phyloP scores from a whole-genome alignment of 2,329 filamentous ascomycete genomes.

The Exophiala viscosa region DNA sequence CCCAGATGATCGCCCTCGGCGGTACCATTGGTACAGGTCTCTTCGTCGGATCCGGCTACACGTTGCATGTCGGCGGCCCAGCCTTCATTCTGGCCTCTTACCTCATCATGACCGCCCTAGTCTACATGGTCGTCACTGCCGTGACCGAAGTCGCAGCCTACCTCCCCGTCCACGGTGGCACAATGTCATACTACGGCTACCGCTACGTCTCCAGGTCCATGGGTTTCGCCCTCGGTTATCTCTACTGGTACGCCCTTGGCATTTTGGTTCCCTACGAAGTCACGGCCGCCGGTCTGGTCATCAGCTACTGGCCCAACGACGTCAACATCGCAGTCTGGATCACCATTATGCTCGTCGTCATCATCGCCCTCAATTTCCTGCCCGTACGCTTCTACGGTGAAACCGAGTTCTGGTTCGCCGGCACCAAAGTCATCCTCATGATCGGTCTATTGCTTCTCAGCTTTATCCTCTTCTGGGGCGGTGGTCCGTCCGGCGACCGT shows the following conservation, averaged over 20 bases:
- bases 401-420: conserved; percentile 53
- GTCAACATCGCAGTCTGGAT: conserved; percentile 48
- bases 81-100: conserved; percentile 27
- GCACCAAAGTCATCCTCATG: conserved; percentile 51
- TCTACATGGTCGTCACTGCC: conserved; percentile 48
- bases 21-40: conserved; percentile 28
- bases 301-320: conserved; percentile 56
- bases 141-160: conserved; percentile 42
- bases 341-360: conserved; percentile 58
- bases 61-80: conserved; percentile 24
- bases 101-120: conserved; percentile 41
- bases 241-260: conserved; percentile 48
- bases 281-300: conserved; percentile 62
- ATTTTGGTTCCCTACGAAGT: conserved; percentile 57
- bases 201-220: conserved; percentile 42
- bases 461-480: conserved; percentile 57
- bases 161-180: conserved; percentile 43
- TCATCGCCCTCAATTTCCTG: conserved; percentile 49
- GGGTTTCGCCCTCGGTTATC: conserved; percentile 42
- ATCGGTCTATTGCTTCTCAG: conserved; percentile 51
- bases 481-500: conserved; percentile 49
- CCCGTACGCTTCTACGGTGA: conserved; percentile 52
- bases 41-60: conserved; percentile 25
- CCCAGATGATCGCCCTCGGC: conserved; percentile 35
- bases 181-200: conserved; percentile 43